Evolutionary conservation across 2,329 filamentous ascomycete genomes (phyloP), one percentile per base, ranked within the genome.

Genomic region (Aspergillus japonicus): DNA sequence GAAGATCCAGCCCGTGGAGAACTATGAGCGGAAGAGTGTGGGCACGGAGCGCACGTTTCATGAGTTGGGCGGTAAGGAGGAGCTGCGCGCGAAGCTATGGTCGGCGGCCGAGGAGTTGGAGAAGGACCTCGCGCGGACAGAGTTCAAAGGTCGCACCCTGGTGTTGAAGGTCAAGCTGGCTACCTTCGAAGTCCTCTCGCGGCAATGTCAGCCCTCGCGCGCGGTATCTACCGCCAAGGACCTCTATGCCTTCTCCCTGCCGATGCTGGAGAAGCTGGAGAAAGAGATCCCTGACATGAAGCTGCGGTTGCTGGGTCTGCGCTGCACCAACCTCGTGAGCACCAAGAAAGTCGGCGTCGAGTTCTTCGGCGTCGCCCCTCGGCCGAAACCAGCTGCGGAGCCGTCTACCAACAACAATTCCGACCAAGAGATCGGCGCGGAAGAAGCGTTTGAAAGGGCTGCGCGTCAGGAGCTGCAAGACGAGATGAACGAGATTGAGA

Each of bases 91-190:
- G 16, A 96, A 96, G 72, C 83, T 99, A 5, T 84, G 87, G n/a
- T 84, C 83, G 72, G 93, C 88, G 1, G 92, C 95, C 0, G 88
- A 92, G 63, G 92, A 96, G 64, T 80, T 99, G 4, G 92, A 96
- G 71, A 89, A 90, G 65, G 94, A 98, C 69, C 82, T 98, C 78
- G 82, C 83, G 59, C 85, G 87, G 26, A 91, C 91, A 1, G 85
- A 91, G 64, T 91, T 91, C 76, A 96, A 94, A 74, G 94, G 94
- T 0, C 86, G 92, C n/a, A 98, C 94, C 0, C 78, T 99, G 1
- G 91, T 92, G 23, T 79, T 99, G 39, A 99, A 99, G 75, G 84
- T 97, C 64, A 99, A 99, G 73, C 79, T 98, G 7, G 91, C 97
- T 73, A 96, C 92, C 0, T 99, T 94, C 68, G 93, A 98, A 74